Base-by-base conservation (phyloP, 1,284 basidiomycete species). In the Sporisorium iseilematis-ciliati region DNA sequence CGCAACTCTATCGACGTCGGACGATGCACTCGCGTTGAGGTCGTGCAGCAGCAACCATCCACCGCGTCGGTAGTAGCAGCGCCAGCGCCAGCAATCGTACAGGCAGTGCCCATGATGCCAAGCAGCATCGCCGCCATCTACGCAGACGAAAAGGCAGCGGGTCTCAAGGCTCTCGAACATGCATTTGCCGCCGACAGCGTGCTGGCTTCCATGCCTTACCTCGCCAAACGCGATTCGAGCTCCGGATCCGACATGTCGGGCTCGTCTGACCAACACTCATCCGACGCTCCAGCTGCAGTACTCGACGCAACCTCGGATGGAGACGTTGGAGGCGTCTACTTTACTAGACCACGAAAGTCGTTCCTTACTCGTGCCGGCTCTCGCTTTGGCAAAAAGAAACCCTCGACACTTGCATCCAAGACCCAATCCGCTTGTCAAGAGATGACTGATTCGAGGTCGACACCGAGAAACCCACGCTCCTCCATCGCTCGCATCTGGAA, bases 181-280 rank as follows among this genome's bases (percentile, higher is more conserved):
- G 72, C 59, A 18, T 57, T 51, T 38, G 62, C 63, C 5, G 48
- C 35, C 35, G 63, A 70, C 64, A 67, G 51, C 42, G 45, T 75
- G 12, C n/a, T 74, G 18, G 65, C 71, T 16, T 57, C 49, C 6
- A 62, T 74, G 66, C 71, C 71, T 14, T 56, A 41, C 25, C 71
- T 74, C 11, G 35, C 71, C 40, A 74, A 74, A 52, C 65, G 63
- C 10, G 65, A 65, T 42, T 69, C 71, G 38, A 62, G 58, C 48
- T 74, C 71, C 4, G 59, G 62, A 3, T 74, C 71, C 6, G 71
- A 69, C 16, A n/a, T 61, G 16, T 74, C 71, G 7, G 71, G 57
- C 26, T 60, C 71, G 26, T 74, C 71, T 2, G 71, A 64, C 23
- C 65, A 64, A 23, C 70, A 73, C 38, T 18, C 46, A 4, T 41